These are phyloP conservation scores for Mycogone perniciosa DNA, from an alignment of 2,329 filamentous ascomycete genomes.

Conservation along the genomic window DNA sequence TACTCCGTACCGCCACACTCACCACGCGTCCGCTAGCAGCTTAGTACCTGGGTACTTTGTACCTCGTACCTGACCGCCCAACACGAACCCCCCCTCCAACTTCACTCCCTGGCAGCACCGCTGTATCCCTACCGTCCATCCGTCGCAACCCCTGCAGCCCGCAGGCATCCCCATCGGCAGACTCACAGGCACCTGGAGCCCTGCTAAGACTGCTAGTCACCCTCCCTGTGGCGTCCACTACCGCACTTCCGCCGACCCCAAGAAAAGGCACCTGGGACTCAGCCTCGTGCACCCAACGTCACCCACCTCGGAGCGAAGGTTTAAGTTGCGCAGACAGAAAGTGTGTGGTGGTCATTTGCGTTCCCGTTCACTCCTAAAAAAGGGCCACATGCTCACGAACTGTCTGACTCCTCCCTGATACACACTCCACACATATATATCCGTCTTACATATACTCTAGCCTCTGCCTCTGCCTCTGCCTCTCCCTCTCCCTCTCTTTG, in stretches of 20 bases:
- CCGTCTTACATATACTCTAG: conserved; percentile 2
- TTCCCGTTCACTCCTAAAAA: conserved; percentile 11
- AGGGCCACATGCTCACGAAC: conserved; percentile 26
- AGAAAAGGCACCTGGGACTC: conserved; percentile 21
- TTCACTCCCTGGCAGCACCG: neutral
- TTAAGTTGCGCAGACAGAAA: no score
- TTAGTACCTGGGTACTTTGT: neutral
- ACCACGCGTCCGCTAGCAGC: conserved; percentile 4
- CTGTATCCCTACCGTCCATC: neutral
- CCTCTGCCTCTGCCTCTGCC: conserved; percentile 7
- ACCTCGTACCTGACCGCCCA: conserved; percentile 4
- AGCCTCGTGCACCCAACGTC: conserved; percentile 41
- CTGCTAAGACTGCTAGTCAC: neutral
- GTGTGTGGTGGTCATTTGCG: conserved; percentile 22
- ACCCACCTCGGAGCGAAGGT: conserved; percentile 21
- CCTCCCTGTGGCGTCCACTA: conserved; percentile 10
- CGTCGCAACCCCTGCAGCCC: conserved; percentile 11
- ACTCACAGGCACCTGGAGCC: neutral
- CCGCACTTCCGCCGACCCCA: conserved; percentile 7
- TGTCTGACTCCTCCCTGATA: conserved; percentile 18
- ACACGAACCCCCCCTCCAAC: neutral
- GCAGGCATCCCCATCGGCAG: conserved; percentile 12
- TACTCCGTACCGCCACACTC: conserved; percentile 11
- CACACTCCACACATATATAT: conserved; percentile 17
- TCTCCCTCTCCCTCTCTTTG: neutral